phyloP scores from a whole-genome alignment of 768 basidiomycete species.

The Lentinula aciculospora region DNA sequence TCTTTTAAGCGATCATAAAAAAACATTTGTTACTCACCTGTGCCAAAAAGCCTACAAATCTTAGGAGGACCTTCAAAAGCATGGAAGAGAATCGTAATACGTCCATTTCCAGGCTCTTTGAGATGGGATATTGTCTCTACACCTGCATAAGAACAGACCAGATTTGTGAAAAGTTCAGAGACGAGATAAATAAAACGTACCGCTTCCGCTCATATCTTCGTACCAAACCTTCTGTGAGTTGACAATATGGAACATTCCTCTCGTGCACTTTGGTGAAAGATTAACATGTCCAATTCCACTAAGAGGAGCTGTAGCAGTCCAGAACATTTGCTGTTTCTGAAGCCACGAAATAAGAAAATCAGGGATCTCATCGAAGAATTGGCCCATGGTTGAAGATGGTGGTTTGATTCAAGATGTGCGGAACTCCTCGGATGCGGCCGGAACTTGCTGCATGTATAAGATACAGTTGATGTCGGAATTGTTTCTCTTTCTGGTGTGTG shows the following conservation, averaged over 20 bases:
- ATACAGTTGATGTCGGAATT: too few species aligned
- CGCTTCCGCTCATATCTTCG: slow-evolving; percentile 68
- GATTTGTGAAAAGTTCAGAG: background rate
- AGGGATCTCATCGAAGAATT: slow-evolving; percentile 35
- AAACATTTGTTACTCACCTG: slow-evolving; percentile 25
- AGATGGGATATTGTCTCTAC: slow-evolving; percentile 56
- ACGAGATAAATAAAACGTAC: slow-evolving; percentile 25
- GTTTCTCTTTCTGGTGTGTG: too few species aligned
- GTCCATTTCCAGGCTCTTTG: slow-evolving; percentile 46
- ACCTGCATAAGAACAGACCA: slow-evolving; percentile 24
- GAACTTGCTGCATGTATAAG: background rate
- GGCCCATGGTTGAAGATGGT: slow-evolving; percentile 26
- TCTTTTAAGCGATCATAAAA: too few species aligned
- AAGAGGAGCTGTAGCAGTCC: slow-evolving; percentile 42
- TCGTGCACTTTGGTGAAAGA: slow-evolving; percentile 37
- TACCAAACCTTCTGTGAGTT: slow-evolving; percentile 59
- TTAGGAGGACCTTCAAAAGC: slow-evolving; percentile 57
- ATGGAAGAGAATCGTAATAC: slow-evolving; percentile 57
- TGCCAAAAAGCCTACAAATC: slow-evolving; percentile 56
- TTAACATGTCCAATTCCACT: slow-evolving; percentile 36
- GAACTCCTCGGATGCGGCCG: background rate
- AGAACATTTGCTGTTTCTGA: slow-evolving; percentile 38
- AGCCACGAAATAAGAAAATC: slow-evolving; percentile 33
- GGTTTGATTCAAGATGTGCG: background rate
- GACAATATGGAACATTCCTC: slow-evolving; percentile 53